Conservation (phyloP, 768 basidiomycete genomes). For the Cystoderma amianthinum region DNA sequence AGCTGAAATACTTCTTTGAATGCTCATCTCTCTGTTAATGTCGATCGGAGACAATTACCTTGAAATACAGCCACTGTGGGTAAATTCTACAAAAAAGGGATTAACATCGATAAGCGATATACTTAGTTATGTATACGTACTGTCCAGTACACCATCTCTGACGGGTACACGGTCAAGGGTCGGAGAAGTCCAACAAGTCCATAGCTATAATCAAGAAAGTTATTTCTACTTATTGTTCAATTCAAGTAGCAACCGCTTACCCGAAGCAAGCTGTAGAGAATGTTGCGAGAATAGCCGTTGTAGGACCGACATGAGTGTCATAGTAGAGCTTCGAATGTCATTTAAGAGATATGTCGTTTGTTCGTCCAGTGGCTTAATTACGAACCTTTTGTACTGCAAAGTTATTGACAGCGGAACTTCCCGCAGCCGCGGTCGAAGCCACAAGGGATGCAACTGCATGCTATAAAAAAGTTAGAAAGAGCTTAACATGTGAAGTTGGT, state of each 20-base stretch:
- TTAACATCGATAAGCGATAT: not conserved
- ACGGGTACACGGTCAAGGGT: constrained; percentile 52
- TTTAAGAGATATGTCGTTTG: not conserved
- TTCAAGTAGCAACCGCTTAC: constrained; percentile 17
- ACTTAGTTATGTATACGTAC: constrained; percentile 21
- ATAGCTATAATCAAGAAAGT: constrained; percentile 32
- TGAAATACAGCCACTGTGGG: constrained; percentile 57
- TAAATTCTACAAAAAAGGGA: constrained; percentile 29
- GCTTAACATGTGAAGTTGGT: not conserved
- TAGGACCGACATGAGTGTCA: constrained; percentile 44
- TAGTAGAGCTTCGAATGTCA: constrained; percentile 42
- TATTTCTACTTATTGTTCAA: not conserved
- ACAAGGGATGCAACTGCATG: constrained; percentile 52
- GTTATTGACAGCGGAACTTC: constrained; percentile 48
- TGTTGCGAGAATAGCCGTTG: constrained; percentile 52
- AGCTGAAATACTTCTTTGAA: constrained; percentile 20
- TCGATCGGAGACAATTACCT: constrained; percentile 20
- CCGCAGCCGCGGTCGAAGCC: constrained; percentile 47
- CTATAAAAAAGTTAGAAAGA: constrained; percentile 17
- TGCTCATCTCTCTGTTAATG: not conserved
- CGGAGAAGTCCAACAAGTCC: constrained; percentile 54
- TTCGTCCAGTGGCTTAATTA: constrained; percentile 1
- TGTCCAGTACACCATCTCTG: constrained; percentile 59
- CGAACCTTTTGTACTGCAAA: constrained; percentile 54
- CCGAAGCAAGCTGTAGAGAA: constrained; percentile 63